Evolutionary conservation across 2,329 filamentous ascomycete species (phyloP), one percentile per base, ranked within the genome.

Genomic region (Bimuria novae-zelandiae): DNA sequence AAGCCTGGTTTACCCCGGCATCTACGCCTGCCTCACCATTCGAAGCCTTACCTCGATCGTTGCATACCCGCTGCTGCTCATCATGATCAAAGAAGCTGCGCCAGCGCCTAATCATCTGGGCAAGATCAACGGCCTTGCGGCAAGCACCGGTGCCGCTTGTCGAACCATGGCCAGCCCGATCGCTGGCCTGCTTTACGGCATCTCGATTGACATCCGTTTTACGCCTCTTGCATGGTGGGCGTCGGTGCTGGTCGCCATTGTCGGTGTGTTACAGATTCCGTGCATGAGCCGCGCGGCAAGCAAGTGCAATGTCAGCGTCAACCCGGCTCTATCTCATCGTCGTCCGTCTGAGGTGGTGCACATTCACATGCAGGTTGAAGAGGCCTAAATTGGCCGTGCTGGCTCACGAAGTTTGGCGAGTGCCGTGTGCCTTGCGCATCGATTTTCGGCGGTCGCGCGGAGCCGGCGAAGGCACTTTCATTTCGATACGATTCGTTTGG

Each of bases 41-140:
- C 85, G 88, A 57, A 89, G 87, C 60, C 76, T 89, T 50, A 83
- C 86, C 50, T 86, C 85, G 7, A 89, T 90, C 59, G 78, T 90
- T 30, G 84, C 82, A 19, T 88, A 87, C 32, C 88, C 87, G 0
- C 80, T 88, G 7, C 79, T 88, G 0, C 77, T 90, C 22, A 89
- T 90, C 55, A 77, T 90, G 49, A 81, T 90, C 64, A 90, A 90
- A 70, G 85, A 90, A 73, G 85, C 88, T 1, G 84, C 85, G 3
- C 86, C 87, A 0, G 81, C 83, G 4, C 77, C 83, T 3, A 80
- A 79, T 1, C 81, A 84, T 4, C 77, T 90, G 14, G 88, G 88
- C 1, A 86, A 83, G 61, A 88, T 90, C 69, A 90, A 90, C 57
- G 88, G 88, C 0, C 75, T 90, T 7, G 87, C 87, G 42, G 89